phyloP scores from a whole-genome alignment of 1,284 basidiomycete species.

The Jaminaea rosea region DNA sequence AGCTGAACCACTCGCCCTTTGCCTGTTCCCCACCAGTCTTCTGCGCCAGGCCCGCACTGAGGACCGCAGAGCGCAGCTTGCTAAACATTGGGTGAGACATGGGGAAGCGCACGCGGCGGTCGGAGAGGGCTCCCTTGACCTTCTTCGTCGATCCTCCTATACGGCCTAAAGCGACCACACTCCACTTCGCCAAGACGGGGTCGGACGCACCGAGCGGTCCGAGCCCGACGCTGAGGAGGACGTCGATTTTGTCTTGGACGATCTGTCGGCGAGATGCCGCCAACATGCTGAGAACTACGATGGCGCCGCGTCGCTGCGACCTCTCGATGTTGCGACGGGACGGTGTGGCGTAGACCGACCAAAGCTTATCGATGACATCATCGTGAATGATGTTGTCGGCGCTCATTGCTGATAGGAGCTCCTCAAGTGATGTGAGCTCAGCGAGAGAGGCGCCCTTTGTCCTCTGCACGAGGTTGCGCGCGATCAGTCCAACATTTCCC shows the following conservation, averaged over 20 bases:
- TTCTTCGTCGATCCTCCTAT: constrained; percentile 92
- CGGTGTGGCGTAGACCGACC: constrained; percentile 70
- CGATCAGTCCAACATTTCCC: constrained; percentile 80
- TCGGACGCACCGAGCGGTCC: constrained; percentile 66
- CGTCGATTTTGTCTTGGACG: constrained; percentile 77
- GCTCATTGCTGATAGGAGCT: constrained; percentile 93
- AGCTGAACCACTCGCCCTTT: constrained; percentile 58
- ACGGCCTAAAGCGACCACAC: constrained; percentile 82
- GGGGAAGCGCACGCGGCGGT: constrained; percentile 75
- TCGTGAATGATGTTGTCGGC: constrained; percentile 64
- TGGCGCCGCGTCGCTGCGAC: constrained; percentile 78
- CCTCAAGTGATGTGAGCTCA: constrained; percentile 88
- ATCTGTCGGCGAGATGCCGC: constrained; percentile 75
- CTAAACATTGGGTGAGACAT: constrained; percentile 82
- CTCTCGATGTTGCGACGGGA: constrained; percentile 52
- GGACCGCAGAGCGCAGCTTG: constrained; percentile 66
- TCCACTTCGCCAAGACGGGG: constrained; percentile 80
- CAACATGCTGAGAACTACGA: constrained; percentile 91
- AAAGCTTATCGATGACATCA: constrained; percentile 80
- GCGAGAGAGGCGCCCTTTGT: constrained; percentile 66
- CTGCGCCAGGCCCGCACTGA: constrained; percentile 6
- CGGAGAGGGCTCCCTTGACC: constrained; percentile 71
- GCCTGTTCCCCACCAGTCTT: constrained; percentile 17
- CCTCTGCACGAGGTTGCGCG: constrained; percentile 80
- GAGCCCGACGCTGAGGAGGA: constrained; percentile 77